Conservation (phyloP, 805 yeast species). For the Lachancea dasiensis region DNA sequence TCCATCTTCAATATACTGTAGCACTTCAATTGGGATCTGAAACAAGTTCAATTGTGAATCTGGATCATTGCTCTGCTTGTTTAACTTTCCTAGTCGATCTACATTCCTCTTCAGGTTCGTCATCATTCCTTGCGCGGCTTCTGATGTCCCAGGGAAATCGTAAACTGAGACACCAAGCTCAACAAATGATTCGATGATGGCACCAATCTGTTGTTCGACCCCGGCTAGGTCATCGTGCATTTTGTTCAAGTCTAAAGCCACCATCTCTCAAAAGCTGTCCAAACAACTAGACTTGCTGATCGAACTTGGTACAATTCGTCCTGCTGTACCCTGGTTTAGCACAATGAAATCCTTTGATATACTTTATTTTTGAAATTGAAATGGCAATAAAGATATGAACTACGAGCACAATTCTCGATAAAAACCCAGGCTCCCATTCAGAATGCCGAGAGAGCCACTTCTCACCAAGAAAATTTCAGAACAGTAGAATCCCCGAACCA, state of each 20-base stretch:
- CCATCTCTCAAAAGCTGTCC: too few relatives aligned
- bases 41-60: slow-evolving; percentile 33
- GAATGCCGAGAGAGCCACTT: too few relatives aligned
- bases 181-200: slow-evolving; percentile 69
- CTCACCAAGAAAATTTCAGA: too few relatives aligned
- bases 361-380: too few relatives aligned
- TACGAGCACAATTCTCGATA: too few relatives aligned
- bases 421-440: too few relatives aligned
- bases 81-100: slow-evolving; percentile 34
- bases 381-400: not conserved
- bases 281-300: not conserved
- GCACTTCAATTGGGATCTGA: slow-evolving; percentile 74
- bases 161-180: slow-evolving; percentile 90
- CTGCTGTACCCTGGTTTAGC: too few relatives aligned
- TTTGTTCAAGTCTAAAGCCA: slow-evolving; percentile 7
- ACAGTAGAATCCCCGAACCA: too few relatives aligned
- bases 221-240: slow-evolving; percentile 27
- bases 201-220: slow-evolving; percentile 36
- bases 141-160: slow-evolving; percentile 86
- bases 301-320: not conserved
- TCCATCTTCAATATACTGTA: slow-evolving; percentile 90
- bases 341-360: too few relatives aligned
- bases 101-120: slow-evolving; percentile 38
- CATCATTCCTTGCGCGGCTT: slow-evolving; percentile 54
- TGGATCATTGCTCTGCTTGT: slow-evolving; percentile 30